phyloP scores from a whole-genome alignment of 2,329 filamentous ascomycete species.

The Sclerotinia minor region DNA sequence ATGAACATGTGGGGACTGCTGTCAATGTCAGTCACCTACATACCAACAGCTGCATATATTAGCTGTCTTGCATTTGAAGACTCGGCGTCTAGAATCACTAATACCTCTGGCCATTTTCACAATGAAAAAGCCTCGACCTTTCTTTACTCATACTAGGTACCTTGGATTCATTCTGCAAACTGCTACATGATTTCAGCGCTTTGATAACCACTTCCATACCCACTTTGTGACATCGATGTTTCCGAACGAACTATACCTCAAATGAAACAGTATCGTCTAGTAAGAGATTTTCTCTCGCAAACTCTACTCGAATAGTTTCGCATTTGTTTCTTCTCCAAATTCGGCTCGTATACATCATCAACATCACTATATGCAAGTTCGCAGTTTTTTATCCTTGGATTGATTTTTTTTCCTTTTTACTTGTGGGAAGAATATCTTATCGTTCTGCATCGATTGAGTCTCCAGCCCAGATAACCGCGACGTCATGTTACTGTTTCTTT shows the following conservation, averaged over 20 bases:
- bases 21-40: too few relatives aligned
- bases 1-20: neutral
- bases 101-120: too few relatives aligned
- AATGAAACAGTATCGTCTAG: neutral
- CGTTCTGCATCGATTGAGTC: neutral
- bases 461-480: neutral
- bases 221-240: too few relatives aligned
- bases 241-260: neutral
- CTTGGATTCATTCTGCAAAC: too few relatives aligned
- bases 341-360: neutral
- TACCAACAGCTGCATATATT: too few relatives aligned
- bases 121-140: too few relatives aligned
- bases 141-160: too few relatives aligned
- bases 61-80: too few relatives aligned
- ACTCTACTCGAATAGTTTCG: too few relatives aligned
- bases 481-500: neutral
- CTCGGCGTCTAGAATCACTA: too few relatives aligned
- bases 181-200: too few relatives aligned
- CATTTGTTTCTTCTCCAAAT: neutral
- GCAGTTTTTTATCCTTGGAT: neutral
- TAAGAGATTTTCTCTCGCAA: neutral
- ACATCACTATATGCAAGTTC: neutral
- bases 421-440: neutral
- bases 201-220: too few relatives aligned
- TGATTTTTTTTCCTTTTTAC: neutral